Evolutionary conservation across 805 yeast genomes (phyloP).

Genomic region (Metschnikowia cerradonensis): DNA sequence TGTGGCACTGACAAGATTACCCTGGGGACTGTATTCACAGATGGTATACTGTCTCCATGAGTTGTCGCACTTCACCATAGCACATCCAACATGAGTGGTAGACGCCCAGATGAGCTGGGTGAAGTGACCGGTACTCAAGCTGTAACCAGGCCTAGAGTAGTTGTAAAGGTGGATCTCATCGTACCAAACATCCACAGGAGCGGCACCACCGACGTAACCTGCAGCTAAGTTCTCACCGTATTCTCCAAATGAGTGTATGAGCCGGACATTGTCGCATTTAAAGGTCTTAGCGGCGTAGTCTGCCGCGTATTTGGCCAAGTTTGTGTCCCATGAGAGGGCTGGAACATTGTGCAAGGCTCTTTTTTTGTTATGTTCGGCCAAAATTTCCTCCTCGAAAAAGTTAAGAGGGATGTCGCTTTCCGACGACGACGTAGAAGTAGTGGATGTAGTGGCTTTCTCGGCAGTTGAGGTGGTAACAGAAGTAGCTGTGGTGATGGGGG

Average conservation of each 20-base stretch:
- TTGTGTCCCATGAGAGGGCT: constrained; percentile 30
- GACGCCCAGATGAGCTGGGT: constrained; percentile 73
- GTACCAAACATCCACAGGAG: constrained; percentile 74
- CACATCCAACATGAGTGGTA: constrained; percentile 65
- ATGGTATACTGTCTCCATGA: constrained; percentile 59
- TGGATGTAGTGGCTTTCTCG: not conserved
- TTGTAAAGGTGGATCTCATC: constrained; percentile 55
- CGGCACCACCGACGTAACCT: constrained; percentile 53
- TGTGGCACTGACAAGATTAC: constrained; percentile 45
- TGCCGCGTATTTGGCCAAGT: constrained; percentile 32
- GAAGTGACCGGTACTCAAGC: constrained; percentile 66
- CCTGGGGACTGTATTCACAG: constrained; percentile 60
- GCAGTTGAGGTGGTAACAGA: not conserved
- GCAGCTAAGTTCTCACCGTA: constrained; percentile 79
- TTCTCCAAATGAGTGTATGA: constrained; percentile 60
- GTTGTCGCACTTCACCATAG: constrained; percentile 43
- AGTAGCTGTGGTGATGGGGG: not conserved
- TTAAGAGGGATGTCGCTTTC: constrained; percentile 7
- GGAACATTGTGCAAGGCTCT: constrained; percentile 35
- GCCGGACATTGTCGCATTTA: constrained; percentile 54
- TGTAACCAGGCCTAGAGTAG: constrained; percentile 49
- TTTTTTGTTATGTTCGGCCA: constrained; percentile 33
- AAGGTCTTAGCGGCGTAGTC: constrained; percentile 46
- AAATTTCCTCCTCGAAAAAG: constrained; percentile 27
- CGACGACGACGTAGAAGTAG: constrained; percentile 5